Conservation (phyloP, 345 rosid genomes). For the Clarkia xantiana region DNA sequence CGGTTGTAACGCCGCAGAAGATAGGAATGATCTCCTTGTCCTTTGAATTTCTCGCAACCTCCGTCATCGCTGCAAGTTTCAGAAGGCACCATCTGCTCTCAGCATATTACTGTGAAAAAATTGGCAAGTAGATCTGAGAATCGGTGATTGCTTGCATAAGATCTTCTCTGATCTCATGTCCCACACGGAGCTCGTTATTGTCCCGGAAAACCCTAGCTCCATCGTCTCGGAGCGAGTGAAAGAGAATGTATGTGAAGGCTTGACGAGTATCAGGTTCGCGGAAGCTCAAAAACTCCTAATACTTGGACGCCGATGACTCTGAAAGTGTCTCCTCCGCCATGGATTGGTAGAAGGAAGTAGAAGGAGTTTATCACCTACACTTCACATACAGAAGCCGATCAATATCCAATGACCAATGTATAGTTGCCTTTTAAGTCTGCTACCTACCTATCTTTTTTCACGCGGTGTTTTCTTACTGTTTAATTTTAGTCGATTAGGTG, state of each 20-base stretch:
- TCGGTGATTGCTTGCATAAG: background rate
- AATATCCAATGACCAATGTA: too few relatives aligned
- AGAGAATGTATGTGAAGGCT: background rate
- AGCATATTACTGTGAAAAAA: slow-evolving; percentile 3
- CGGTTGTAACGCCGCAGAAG: background rate
- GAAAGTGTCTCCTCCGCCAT: too few relatives aligned
- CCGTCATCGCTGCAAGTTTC: background rate
- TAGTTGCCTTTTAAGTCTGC: too few relatives aligned
- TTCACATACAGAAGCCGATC: too few relatives aligned
- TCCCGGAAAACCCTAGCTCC: background rate
- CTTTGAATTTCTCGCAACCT: too few relatives aligned
- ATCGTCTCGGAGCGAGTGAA: too few relatives aligned
- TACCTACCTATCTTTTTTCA: too few relatives aligned
- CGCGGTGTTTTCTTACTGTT: too few relatives aligned
- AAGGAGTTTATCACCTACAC: too few relatives aligned
- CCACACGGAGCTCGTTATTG: slow-evolving; percentile 1
- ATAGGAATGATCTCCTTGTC: background rate
- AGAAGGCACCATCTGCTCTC: slow-evolving; percentile 7
- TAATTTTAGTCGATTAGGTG: too few relatives aligned
- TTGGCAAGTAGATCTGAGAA: slow-evolving; percentile 5
- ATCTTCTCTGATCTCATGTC: background rate
- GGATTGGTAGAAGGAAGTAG: too few relatives aligned
- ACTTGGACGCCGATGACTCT: too few relatives aligned
- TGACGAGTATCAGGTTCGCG: background rate
- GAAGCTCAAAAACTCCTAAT: background rate